Conservation (phyloP, 495 filamentous ascomycete species). For the Tuber borchii region DNA sequence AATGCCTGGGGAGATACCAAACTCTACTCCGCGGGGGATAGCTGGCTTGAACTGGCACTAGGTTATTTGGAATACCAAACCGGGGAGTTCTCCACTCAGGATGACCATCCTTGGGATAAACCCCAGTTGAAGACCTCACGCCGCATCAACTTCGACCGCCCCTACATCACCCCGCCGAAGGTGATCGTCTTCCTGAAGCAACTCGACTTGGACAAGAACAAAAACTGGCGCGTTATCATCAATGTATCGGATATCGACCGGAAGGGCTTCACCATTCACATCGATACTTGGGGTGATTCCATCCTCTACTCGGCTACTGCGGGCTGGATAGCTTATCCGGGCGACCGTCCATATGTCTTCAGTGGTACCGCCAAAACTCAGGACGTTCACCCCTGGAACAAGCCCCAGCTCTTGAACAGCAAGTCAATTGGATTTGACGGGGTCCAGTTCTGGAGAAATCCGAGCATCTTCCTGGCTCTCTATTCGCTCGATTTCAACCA, state of each 20-base stretch:
- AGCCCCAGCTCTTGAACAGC: slow-evolving; percentile 12
- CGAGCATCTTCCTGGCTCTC: slow-evolving; percentile 3
- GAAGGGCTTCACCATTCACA: slow-evolving; percentile 30
- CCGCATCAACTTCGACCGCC: background rate
- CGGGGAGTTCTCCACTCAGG: slow-evolving; percentile 18
- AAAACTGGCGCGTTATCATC: slow-evolving; percentile 17
- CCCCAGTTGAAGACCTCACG: background rate
- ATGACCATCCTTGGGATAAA: slow-evolving; percentile 6
- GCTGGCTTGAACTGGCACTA: slow-evolving; percentile 19
- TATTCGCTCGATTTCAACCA: slow-evolving; percentile 5
- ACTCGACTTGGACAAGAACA: slow-evolving; percentile 13
- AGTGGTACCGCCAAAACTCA: slow-evolving; percentile 2
- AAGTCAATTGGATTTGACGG: background rate
- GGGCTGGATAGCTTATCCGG: slow-evolving; percentile 8
- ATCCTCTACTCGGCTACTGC: slow-evolving; percentile 6
- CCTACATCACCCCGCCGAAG: slow-evolving; percentile 22
- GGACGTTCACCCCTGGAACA: background rate
- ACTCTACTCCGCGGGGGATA: slow-evolving; percentile 12
- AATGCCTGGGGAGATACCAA: slow-evolving; percentile 9
- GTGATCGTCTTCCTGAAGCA: slow-evolving; percentile 23
- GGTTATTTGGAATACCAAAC: slow-evolving; percentile 15
- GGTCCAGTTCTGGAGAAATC: background rate
- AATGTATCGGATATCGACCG: slow-evolving; percentile 10
- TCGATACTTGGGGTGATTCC: slow-evolving; percentile 20
- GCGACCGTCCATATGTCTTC: background rate